A percentile compares a stretch with the other conserved stretches of the same genome.
Conservation (phyloP, 495 filamentous ascomycete genomes). For the Penicillium canescens region DNA sequence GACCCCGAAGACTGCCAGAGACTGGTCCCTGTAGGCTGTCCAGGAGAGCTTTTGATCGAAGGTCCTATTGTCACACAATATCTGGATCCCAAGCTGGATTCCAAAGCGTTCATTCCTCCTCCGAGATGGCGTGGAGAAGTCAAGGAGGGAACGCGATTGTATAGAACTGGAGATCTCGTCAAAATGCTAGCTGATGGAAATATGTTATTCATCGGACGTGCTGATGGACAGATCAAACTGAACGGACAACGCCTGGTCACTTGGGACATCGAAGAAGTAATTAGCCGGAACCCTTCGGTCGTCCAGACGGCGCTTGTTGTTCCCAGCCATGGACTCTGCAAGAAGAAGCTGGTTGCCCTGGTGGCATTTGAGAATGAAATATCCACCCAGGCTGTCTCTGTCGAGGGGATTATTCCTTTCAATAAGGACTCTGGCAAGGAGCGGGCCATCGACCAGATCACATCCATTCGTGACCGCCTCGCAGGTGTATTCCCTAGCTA, state of each 20-base stretch:
- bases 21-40: slow-evolving; percentile 38
- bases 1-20: slow-evolving; percentile 30
- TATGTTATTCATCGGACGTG: not conserved
- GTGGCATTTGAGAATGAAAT: not conserved
- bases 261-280: not conserved
- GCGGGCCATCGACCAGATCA: not conserved
- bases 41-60: slow-evolving; percentile 47
- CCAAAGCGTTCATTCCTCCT: slow-evolving; percentile 35
- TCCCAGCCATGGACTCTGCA: not conserved
- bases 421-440: not conserved
- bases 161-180: not conserved
- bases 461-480: not conserved
- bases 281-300: not conserved
- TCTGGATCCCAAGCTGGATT: slow-evolving; percentile 31
- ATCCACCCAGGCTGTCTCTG: not conserved
- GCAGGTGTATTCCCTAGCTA: slow-evolving; percentile 26
- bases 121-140: slow-evolving; percentile 26
- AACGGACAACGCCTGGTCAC: not conserved
- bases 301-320: not conserved
- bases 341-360: not conserved
- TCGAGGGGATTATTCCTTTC: not conserved
- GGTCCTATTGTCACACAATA: slow-evolving; percentile 46
- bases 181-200: not conserved
- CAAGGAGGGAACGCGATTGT: not conserved
- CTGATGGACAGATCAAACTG: not conserved